phyloP scores from a whole-genome alignment of 441 rosid species.

The Melastoma candidum region DNA sequence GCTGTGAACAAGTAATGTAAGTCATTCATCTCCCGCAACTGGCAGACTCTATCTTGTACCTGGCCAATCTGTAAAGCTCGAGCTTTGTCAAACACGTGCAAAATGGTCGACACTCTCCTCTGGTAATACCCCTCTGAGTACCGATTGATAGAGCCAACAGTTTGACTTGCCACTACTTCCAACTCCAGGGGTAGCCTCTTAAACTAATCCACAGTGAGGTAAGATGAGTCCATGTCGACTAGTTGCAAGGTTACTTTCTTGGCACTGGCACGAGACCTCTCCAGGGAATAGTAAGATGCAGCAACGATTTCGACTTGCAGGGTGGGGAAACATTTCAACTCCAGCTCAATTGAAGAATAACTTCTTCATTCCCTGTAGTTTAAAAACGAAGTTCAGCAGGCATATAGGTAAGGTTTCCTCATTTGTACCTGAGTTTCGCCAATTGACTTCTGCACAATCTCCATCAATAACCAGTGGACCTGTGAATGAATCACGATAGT shows the following conservation, averaged over 20 bases:
- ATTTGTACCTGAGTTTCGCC: conserved; percentile 10
- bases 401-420: background rate
- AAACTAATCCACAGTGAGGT: conserved; percentile 13
- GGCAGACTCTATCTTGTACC: conserved; percentile 16
- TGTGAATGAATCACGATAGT: background rate
- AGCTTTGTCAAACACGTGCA: conserved; percentile 10
- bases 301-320: conserved; percentile 11
- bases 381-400: background rate
- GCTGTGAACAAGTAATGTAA: too few relatives aligned
- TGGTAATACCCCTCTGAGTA: conserved; percentile 12
- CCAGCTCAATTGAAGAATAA: conserved; percentile 3
- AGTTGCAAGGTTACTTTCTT: conserved; percentile 9
- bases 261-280: conserved; percentile 11
- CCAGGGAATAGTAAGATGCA: conserved; percentile 6
- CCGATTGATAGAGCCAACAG: conserved; percentile 2
- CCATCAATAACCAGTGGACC: conserved; percentile 13
- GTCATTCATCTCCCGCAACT: too few relatives aligned
- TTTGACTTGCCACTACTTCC: conserved; percentile 4
- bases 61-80: conserved; percentile 13
- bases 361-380: background rate
- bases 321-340: conserved; percentile 13
- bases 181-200: conserved; percentile 14
- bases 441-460: conserved; percentile 12
- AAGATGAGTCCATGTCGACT: conserved; percentile 17
- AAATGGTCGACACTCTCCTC: conserved; percentile 12